These are phyloP conservation scores for Mayamaea pseudoterrestris DNA, from an alignment of 108 stramenopile genomes.

Conservation along the genomic window DNA sequence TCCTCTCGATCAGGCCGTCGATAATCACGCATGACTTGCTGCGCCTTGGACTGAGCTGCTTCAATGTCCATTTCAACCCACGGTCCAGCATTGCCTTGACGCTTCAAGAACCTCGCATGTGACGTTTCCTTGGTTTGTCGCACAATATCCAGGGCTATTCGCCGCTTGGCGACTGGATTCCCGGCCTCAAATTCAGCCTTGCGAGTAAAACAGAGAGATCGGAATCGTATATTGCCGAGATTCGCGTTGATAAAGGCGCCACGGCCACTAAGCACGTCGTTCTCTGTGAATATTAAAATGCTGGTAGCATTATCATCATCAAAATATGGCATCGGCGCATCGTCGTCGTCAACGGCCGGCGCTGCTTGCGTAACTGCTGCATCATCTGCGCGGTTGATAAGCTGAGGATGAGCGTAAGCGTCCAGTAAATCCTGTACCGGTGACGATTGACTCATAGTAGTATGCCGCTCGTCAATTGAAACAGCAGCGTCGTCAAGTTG, in stretches of 20 bases:
- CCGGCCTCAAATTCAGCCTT: constrained; percentile 52
- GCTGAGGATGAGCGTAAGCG: no score
- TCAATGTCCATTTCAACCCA: constrained; percentile 53
- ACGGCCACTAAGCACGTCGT: constrained; percentile 49
- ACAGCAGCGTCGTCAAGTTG: no score
- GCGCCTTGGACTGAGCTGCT: constrained; percentile 54
- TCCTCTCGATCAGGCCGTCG: constrained; percentile 63
- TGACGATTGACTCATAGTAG: no score
- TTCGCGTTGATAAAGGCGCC: constrained; percentile 65
- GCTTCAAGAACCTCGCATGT: constrained; percentile 48
- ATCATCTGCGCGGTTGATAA: no score
- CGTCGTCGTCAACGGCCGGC: no score
- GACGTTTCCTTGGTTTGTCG: constrained; percentile 5
- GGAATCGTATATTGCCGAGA: constrained; percentile 46
- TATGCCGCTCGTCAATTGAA: no score
- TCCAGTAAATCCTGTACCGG: no score
- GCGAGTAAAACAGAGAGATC: constrained; percentile 40
- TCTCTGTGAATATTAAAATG: no score
- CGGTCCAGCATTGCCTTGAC: constrained; percentile 26
- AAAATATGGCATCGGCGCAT: no score
- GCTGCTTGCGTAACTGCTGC: no score
- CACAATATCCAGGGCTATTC: constrained; percentile 50
- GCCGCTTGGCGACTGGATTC: constrained; percentile 46
- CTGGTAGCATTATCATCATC: no score
- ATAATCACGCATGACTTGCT: constrained; percentile 68